Evolutionary conservation across 257 asterid genomes (phyloP), one percentile per base, ranked within the genome.

Genomic region (Cynanchum wilfordii): DNA sequence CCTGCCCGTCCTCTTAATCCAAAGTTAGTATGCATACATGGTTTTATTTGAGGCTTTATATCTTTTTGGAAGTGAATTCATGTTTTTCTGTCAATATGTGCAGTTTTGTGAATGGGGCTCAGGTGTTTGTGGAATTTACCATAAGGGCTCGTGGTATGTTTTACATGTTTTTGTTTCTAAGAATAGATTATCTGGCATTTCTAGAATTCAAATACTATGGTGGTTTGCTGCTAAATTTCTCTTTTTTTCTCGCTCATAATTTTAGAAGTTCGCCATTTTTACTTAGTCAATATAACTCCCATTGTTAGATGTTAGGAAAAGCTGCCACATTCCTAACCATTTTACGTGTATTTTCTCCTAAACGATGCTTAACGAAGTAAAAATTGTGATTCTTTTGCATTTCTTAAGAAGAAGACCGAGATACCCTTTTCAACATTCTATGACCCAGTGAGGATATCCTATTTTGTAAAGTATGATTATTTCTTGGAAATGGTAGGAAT

Each of bases 1-100:
- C 96, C 97, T 68, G 87, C 97, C 77, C 94, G 96, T 70, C 97
- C 98, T 19, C 30, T 73, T 10, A 88, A 87, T 65, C 97, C 97
- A n/a, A 79, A 81, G 29, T 65, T 93, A 89, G 98, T 93, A 47
- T 60, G 78, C 68, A 16, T 27, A 13, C 33, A 51, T 2, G 51
- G 4, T 36, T 29, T n/a, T 71, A 19, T 30, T 44, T 13, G 17
- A 19, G 24, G 29, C 17, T 65, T 25, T 63, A 22, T 16, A 13
- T 24, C 17, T n/a, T 27, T 54, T 65, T 40, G 33, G 12, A 17
- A 7, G 30, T 1, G 55, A n/a, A 25, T 44, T 66, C 20, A 0
- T 66, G 38, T 1, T 20, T n/a, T 16, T 42, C 42, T 8, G 9
- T 15, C 33, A 3, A 7, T 54, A 19, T 22, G 10, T 50, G 20